phyloP scores from a whole-genome alignment of 805 yeast genomes.

The Isabelozyma rhagii region DNA sequence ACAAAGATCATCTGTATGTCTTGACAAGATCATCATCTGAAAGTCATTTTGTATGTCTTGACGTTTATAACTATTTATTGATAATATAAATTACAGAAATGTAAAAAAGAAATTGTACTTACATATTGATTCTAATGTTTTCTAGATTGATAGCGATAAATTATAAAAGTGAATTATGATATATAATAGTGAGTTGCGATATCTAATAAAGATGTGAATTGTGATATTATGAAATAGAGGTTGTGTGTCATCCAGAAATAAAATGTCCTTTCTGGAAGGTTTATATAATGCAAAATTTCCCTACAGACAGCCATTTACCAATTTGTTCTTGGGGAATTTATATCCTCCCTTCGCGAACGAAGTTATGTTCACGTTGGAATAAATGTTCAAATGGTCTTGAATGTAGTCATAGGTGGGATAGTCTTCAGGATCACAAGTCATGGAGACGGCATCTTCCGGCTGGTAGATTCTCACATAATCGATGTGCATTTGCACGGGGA shows the following conservation, averaged over 20 bases:
- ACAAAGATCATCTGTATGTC: background rate
- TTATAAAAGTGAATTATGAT: background rate
- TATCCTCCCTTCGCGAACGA: slow-evolving; percentile 76
- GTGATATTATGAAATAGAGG: background rate
- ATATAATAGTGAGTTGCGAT: background rate
- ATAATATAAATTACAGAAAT: no score
- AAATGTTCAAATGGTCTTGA: slow-evolving; percentile 63
- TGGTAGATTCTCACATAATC: slow-evolving; percentile 92
- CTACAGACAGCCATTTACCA: slow-evolving; percentile 18
- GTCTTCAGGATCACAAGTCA: slow-evolving; percentile 84
- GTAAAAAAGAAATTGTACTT: no score
- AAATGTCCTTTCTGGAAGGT: background rate
- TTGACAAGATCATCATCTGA: background rate
- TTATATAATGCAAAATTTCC: background rate
- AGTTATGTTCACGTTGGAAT: slow-evolving; percentile 66
- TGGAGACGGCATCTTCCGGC: slow-evolving; percentile 55
- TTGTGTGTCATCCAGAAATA: background rate
- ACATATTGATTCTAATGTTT: no score
- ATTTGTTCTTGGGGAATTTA: slow-evolving; percentile 35
- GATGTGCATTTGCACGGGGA: slow-evolving; percentile 74
- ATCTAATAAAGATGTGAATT: background rate
- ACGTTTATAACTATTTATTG: background rate
- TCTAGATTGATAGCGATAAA: background rate
- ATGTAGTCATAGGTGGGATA: slow-evolving; percentile 88
- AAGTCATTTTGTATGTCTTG: background rate